phyloP scores from a whole-genome alignment of 2,329 filamentous ascomycete genomes.

The Elsinoe necatrix region DNA sequence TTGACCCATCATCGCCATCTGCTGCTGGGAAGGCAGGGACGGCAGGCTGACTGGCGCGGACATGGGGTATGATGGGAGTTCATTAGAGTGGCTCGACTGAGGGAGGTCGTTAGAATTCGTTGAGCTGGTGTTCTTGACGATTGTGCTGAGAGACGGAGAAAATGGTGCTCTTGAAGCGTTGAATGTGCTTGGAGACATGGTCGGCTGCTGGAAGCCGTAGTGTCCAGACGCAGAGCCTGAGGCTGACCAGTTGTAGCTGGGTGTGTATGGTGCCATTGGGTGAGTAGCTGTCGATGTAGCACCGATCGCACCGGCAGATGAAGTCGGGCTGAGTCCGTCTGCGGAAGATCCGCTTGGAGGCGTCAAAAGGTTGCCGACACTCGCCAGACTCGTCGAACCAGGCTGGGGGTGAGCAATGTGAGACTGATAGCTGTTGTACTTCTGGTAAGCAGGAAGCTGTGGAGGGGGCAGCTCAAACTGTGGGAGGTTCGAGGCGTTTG shows the following conservation, averaged over 20 bases:
- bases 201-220: slow-evolving; percentile 42
- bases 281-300: slow-evolving; percentile 52
- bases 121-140: slow-evolving; percentile 47
- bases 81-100: slow-evolving; percentile 58
- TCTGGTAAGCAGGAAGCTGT: slow-evolving; percentile 42
- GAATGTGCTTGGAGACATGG: slow-evolving; percentile 40
- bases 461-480: slow-evolving; percentile 61
- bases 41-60: slow-evolving; percentile 44
- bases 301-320: slow-evolving; percentile 51
- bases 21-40: slow-evolving; percentile 38
- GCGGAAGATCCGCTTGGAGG: slow-evolving; percentile 51
- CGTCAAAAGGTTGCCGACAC: slow-evolving; percentile 54
- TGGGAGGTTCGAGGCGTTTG: slow-evolving; percentile 60
- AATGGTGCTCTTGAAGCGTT: slow-evolving; percentile 46
- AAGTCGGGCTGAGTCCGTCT: slow-evolving; percentile 55
- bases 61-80: slow-evolving; percentile 57
- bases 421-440: slow-evolving; percentile 33
- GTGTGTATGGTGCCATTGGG: slow-evolving; percentile 49
- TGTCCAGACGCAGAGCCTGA: slow-evolving; percentile 48
- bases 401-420: slow-evolving; percentile 29
- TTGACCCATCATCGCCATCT: slow-evolving; percentile 39
- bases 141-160: slow-evolving; percentile 48
- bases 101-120: slow-evolving; percentile 57
- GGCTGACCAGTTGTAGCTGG: slow-evolving; percentile 53
- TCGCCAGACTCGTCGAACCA: slow-evolving; percentile 40